phyloP scores from a whole-genome alignment of 1,139 yeast species.

The Magnusiomyces fungicola region DNA sequence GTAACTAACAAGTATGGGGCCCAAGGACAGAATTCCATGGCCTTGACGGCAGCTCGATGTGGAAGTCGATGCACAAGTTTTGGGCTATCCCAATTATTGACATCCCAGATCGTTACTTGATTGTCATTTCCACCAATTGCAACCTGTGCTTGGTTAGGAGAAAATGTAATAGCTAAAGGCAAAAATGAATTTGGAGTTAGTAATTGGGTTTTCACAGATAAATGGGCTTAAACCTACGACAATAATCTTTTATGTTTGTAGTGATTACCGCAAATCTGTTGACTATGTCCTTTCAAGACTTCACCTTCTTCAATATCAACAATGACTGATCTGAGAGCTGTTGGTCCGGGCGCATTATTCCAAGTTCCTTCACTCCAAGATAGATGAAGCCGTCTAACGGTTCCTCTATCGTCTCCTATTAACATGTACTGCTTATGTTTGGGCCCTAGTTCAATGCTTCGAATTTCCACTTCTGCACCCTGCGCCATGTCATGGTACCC shows the following conservation, averaged over 20 bases:
- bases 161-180: constrained; percentile 47
- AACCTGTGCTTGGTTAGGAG: constrained; percentile 40
- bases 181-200: no score
- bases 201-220: neutral
- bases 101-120: constrained; percentile 60
- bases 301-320: constrained; percentile 18
- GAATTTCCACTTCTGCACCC: no score
- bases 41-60: constrained; percentile 77
- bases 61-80: constrained; percentile 40
- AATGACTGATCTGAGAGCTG: neutral
- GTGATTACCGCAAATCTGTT: constrained; percentile 14
- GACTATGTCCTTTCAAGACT: constrained; percentile 22
- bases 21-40: constrained; percentile 76
- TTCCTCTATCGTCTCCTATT: constrained; percentile 67
- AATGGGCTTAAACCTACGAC: neutral
- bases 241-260: constrained; percentile 5
- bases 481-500: no score
- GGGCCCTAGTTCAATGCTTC: no score
- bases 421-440: constrained; percentile 34
- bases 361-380: constrained; percentile 19
- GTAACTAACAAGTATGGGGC: constrained; percentile 65
- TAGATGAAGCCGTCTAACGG: constrained; percentile 38
- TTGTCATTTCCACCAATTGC: constrained; percentile 76
- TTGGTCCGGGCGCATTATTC: neutral
- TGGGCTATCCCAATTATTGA: constrained; percentile 38